phyloP scores from a whole-genome alignment of 768 basidiomycete genomes.

The Kwoniella europaea region DNA sequence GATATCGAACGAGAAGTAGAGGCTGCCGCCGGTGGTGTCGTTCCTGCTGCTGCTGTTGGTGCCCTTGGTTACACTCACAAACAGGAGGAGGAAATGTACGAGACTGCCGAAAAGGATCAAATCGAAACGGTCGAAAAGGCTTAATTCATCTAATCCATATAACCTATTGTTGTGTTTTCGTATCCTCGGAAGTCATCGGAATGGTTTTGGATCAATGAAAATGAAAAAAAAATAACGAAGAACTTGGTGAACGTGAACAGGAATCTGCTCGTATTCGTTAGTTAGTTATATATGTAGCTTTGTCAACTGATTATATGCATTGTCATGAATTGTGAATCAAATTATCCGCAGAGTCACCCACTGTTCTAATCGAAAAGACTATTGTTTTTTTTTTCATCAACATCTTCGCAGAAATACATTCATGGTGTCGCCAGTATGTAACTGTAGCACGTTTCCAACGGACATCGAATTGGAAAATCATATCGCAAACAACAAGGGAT shows the following conservation, averaged over 20 bases:
- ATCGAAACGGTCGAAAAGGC: slow-evolving; percentile 29
- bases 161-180: too few species aligned
- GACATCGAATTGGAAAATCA: too few species aligned
- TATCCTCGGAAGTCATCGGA: neutral
- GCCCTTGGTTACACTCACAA: slow-evolving; percentile 26
- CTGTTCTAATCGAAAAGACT: too few species aligned
- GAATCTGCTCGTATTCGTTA: neutral
- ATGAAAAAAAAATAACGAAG: neutral
- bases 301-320: neutral
- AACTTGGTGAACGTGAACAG: neutral
- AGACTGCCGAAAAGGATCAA: slow-evolving; percentile 21
- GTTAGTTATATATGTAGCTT: neutral
- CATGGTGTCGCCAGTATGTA: too few species aligned
- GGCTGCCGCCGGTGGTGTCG: slow-evolving; percentile 17
- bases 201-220: neutral
- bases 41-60: slow-evolving; percentile 28
- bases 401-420: too few species aligned
- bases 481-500: too few species aligned
- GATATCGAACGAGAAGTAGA: slow-evolving; percentile 23
- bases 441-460: too few species aligned
- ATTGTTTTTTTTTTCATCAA: too few species aligned
- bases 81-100: slow-evolving; percentile 13
- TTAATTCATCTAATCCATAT: neutral
- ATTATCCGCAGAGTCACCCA: too few species aligned
- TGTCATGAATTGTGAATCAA: neutral